These are phyloP conservation scores for Hirschfeldia incana DNA, from an alignment of 345 rosid species.

Conservation along the genomic window DNA sequence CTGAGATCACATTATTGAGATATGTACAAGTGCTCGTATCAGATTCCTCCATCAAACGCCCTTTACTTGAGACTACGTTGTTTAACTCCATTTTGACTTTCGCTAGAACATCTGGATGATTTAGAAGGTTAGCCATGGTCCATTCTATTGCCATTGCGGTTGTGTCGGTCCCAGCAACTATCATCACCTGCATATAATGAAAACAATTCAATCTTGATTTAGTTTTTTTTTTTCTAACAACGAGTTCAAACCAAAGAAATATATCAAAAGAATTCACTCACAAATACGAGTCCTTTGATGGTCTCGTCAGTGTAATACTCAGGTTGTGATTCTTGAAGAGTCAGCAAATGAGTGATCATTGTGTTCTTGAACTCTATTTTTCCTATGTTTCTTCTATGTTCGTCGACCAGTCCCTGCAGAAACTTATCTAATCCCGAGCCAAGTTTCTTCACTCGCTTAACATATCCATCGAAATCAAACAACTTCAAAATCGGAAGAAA, in stretches of 20 bases:
- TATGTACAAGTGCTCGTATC: slow-evolving; percentile 29
- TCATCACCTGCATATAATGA: neutral
- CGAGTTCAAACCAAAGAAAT: neutral
- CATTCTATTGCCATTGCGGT: slow-evolving; percentile 15
- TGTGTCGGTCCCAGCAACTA: slow-evolving; percentile 11
- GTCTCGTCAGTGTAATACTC: slow-evolving; percentile 46
- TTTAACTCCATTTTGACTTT: neutral
- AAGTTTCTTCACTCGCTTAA: slow-evolving; percentile 31
- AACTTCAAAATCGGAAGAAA: slow-evolving; percentile 44
- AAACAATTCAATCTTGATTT: neutral
- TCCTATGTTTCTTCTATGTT: slow-evolving; percentile 21
- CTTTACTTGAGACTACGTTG: neutral
- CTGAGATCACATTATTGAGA: slow-evolving; percentile 40
- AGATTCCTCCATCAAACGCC: slow-evolving; percentile 39
- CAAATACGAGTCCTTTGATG: slow-evolving; percentile 50
- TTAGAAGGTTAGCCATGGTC: slow-evolving; percentile 20
- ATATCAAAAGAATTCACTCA: neutral
- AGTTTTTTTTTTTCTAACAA: neutral
- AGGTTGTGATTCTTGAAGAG: slow-evolving; percentile 46
- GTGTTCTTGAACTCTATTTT: slow-evolving; percentile 24
- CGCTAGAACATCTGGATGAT: neutral
- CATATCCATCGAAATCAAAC: slow-evolving; percentile 31
- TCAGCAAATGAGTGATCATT: slow-evolving; percentile 53
- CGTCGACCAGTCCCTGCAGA: slow-evolving; percentile 48
- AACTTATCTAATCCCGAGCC: slow-evolving; percentile 38